phyloP scores from a whole-genome alignment of 331 rosid genomes.

The Dryas integrifolia region DNA sequence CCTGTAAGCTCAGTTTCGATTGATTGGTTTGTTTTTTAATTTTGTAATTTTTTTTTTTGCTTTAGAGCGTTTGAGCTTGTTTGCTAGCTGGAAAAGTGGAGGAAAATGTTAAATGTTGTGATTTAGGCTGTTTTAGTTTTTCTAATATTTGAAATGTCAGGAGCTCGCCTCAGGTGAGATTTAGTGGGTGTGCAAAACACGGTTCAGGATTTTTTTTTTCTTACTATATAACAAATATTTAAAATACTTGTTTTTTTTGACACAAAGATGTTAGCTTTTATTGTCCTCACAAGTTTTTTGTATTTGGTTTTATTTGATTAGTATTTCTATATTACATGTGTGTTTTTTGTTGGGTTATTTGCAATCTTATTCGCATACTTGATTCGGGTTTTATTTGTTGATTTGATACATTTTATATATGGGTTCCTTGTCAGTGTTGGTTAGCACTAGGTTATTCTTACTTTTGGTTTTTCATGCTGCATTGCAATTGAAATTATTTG shows the following conservation, averaged over 20 bases:
- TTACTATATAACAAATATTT: too few relatives aligned
- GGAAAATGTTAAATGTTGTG: conserved; percentile 7
- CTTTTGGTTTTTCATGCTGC: background rate
- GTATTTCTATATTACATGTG: background rate
- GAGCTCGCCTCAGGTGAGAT: background rate
- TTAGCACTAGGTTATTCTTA: background rate
- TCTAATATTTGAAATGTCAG: background rate
- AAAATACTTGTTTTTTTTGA: too few relatives aligned
- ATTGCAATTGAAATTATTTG: background rate
- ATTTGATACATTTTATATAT: background rate
- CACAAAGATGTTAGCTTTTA: too few relatives aligned
- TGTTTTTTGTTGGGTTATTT: background rate
- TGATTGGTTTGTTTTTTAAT: background rate
- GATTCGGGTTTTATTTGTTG: background rate
- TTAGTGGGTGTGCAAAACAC: background rate
- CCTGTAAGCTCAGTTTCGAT: conserved; percentile 51
- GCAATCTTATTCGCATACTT: background rate
- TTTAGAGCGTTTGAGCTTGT: background rate
- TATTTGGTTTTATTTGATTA: background rate
- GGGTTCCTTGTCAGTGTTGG: background rate
- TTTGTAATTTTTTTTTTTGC: background rate
- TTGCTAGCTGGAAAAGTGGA: conserved; percentile 22
- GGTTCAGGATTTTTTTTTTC: background rate
- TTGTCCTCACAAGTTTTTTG: too few relatives aligned
- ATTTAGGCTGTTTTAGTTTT: background rate